These are phyloP conservation scores for Phoma sp. DNA, from an alignment of 2,329 filamentous ascomycete species.

Conservation along the genomic window DNA sequence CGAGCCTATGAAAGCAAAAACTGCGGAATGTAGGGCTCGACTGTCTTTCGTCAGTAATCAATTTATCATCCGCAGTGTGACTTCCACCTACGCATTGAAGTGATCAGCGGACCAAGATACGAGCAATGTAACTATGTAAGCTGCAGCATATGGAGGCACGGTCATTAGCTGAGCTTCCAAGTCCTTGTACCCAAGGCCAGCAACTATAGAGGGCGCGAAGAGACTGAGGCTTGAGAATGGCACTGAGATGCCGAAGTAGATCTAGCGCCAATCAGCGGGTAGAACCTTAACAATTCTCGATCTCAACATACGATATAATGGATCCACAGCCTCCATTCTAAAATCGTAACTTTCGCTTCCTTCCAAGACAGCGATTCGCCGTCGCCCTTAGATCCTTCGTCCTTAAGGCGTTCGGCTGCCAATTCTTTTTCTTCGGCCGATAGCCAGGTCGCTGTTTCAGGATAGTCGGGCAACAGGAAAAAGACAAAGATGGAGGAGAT, in stretches of 20 bases:
- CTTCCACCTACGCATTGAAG: constrained; percentile 26
- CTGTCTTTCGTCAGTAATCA: background rate
- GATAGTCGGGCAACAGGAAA: background rate
- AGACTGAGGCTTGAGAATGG: constrained; percentile 56
- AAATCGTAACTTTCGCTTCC: background rate
- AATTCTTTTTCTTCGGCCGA: background rate
- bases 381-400: too few relatives aligned
- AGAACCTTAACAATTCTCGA: too few relatives aligned
- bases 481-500: background rate
- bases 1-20: constrained; percentile 53
- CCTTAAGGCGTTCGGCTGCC: background rate
- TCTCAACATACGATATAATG: too few relatives aligned
- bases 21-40: constrained; percentile 60
- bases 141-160: constrained; percentile 70
- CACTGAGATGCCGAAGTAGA: constrained; percentile 37
- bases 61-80: too few relatives aligned
- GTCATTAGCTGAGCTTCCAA: constrained; percentile 71
- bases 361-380: background rate
- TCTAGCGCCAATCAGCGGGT: too few relatives aligned
- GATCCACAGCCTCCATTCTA: background rate
- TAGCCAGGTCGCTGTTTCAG: background rate
- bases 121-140: constrained; percentile 59
- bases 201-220: constrained; percentile 71
- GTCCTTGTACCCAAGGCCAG: constrained; percentile 61
- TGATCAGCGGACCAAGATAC: constrained; percentile 29